A percentile compares a stretch with the other conserved stretches of the same genome.
Conservation (phyloP, 2,329 filamentous ascomycete species). For the Ophiostoma ulmi region DNA sequence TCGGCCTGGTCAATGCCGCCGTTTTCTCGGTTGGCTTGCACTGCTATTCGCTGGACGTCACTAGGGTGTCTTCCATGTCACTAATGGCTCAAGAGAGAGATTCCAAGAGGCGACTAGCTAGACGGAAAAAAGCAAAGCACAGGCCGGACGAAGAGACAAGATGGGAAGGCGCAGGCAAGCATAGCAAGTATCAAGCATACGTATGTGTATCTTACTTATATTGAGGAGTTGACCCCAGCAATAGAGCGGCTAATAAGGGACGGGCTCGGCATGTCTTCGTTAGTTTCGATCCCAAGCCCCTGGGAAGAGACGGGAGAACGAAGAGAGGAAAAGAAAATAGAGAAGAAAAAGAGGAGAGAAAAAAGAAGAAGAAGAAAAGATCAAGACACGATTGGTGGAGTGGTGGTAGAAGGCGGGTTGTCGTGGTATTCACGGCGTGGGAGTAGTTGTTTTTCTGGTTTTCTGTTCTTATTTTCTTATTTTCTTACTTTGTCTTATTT, state of each 20-base stretch:
- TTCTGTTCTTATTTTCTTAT: not conserved
- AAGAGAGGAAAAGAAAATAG: not conserved
- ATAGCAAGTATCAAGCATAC: not conserved
- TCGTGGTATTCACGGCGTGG: not conserved
- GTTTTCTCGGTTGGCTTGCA: slow-evolving; percentile 16
- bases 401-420: not conserved
- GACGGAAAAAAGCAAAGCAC: not conserved
- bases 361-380: no score
- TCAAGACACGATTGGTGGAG: not conserved
- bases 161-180: slow-evolving; percentile 13
- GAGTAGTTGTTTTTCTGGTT: not conserved
- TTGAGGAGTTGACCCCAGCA: slow-evolving; percentile 26
- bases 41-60: slow-evolving; percentile 20
- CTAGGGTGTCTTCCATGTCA: not conserved
- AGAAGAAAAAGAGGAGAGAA: not conserved
- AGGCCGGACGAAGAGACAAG: slow-evolving; percentile 16
- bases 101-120: no score
- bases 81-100: not conserved
- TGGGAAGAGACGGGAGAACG: slow-evolving; percentile 29
- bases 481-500: not conserved
- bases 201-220: no score
- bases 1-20: slow-evolving; percentile 25
- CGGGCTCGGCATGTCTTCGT: slow-evolving; percentile 34
- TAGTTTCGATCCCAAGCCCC: slow-evolving; percentile 35
- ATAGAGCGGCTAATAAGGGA: slow-evolving; percentile 32